Evolutionary conservation across 371 early-diverging fungal species (phyloP).

Genomic region (Parasitella parasitica): DNA sequence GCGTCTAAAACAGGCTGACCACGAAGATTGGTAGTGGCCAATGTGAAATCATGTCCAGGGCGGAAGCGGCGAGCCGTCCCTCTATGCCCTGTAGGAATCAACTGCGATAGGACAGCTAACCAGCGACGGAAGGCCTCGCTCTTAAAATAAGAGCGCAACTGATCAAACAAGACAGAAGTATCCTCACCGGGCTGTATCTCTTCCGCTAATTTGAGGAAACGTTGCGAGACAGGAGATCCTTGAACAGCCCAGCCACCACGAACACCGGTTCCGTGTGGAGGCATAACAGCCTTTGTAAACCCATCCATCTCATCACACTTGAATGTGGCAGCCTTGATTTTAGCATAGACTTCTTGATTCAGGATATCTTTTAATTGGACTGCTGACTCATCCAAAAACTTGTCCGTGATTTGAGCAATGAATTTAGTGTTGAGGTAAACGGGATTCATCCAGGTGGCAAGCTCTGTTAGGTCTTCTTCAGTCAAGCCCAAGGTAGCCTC

Average conservation of each 20-base stretch:
- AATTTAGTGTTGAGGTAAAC: constrained; percentile 53
- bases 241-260: constrained; percentile 47
- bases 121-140: constrained; percentile 40
- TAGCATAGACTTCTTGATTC: constrained; percentile 35
- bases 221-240: constrained; percentile 60
- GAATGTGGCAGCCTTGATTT: constrained; percentile 32
- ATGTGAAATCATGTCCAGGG: constrained; percentile 70
- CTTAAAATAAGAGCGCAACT: constrained; percentile 20
- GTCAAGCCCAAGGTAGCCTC: constrained; percentile 24
- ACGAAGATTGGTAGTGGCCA: constrained; percentile 41
- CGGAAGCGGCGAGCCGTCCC: constrained; percentile 60
- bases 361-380: constrained; percentile 66
- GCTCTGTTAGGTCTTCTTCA: constrained; percentile 41
- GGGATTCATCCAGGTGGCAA: constrained; percentile 63
- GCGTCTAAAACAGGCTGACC: constrained; percentile 47
- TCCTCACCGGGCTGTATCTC: constrained; percentile 5
- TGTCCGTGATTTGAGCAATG: constrained; percentile 53
- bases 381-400: constrained; percentile 68
- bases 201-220: constrained; percentile 42
- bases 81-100: constrained; percentile 28
- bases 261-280: constrained; percentile 57
- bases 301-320: constrained; percentile 35
- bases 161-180: constrained; percentile 17
- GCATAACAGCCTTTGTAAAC: constrained; percentile 25
- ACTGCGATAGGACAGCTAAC: constrained; percentile 39